Evolutionary conservation across 345 rosid species (phyloP).

Genomic region (Pseudoturritis turrita): DNA sequence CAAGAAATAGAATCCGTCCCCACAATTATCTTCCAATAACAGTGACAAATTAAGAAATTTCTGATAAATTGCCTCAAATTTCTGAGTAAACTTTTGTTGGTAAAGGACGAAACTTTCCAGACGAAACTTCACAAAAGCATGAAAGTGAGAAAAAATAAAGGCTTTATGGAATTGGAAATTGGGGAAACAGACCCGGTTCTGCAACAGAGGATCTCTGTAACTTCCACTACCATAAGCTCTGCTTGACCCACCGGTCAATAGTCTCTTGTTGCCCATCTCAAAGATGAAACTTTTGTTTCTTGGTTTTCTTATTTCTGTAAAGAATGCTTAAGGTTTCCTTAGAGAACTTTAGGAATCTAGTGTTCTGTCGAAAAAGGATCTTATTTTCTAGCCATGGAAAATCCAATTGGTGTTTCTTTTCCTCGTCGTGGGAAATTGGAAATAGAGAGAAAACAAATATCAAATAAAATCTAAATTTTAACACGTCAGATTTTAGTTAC

Average conservation of each 20-base stretch:
- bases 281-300: neutral
- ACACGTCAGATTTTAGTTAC: too few species aligned
- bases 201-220: constrained; percentile 54
- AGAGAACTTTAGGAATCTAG: neutral
- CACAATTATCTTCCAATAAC: neutral
- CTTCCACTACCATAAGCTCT: constrained; percentile 42
- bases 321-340: neutral
- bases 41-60: neutral
- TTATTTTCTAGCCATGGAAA: constrained; percentile 7
- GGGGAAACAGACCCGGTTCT: constrained; percentile 40
- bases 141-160: neutral
- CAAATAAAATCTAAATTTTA: neutral
- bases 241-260: constrained; percentile 51
- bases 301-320: neutral
- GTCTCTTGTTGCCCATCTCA: constrained; percentile 59
- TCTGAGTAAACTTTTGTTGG: neutral
- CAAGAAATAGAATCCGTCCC: neutral
- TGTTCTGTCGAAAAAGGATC: neutral
- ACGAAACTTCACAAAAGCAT: neutral
- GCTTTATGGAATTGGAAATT: neutral
- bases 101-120: constrained; percentile 10
- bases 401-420: neutral
- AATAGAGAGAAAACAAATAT: neutral
- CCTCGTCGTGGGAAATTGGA: neutral
- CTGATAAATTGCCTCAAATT: neutral